Conservation (phyloP, 257 asterid genomes). For the Dorcoceras hygrometricum region DNA sequence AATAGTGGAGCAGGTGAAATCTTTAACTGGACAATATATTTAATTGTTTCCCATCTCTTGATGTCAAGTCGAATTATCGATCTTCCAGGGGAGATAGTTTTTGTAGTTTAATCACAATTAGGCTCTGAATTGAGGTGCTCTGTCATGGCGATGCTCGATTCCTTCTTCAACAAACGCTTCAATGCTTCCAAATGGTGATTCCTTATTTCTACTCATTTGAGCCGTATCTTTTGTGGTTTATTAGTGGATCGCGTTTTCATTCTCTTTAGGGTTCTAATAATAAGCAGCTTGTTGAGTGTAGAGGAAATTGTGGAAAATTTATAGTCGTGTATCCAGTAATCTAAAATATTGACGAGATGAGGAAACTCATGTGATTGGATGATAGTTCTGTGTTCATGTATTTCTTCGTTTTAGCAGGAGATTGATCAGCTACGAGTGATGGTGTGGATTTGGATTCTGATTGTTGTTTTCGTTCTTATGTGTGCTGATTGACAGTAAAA, state of each 20-base stretch:
- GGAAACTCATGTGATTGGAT: neutral
- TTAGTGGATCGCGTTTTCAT: neutral
- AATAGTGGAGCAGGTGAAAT: constrained; percentile 37
- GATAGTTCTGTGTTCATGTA: neutral
- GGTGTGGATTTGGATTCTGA: constrained; percentile 24
- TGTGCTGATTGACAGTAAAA: constrained; percentile 54
- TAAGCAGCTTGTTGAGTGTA: neutral
- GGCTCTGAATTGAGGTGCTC: constrained; percentile 21
- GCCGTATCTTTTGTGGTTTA: neutral
- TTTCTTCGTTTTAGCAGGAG: neutral
- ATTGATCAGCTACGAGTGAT: constrained; percentile 9
- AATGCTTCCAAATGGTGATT: constrained; percentile 81
- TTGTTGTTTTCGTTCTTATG: neutral
- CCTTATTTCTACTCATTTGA: constrained; percentile 1
- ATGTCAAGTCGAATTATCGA: constrained; percentile 10
- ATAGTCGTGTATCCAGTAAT: neutral
- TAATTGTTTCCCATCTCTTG: neutral
- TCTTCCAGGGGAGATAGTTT: neutral
- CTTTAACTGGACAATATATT: neutral
- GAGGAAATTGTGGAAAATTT: neutral
- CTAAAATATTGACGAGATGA: constrained; percentile 13
- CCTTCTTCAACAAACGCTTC: constrained; percentile 79
- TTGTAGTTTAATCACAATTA: neutral
- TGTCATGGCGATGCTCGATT: constrained; percentile 50
- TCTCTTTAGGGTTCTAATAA: constrained; percentile 30